Evolutionary conservation across 345 rosid genomes (phyloP).

Genomic region (Hibiscus mutabilis): DNA sequence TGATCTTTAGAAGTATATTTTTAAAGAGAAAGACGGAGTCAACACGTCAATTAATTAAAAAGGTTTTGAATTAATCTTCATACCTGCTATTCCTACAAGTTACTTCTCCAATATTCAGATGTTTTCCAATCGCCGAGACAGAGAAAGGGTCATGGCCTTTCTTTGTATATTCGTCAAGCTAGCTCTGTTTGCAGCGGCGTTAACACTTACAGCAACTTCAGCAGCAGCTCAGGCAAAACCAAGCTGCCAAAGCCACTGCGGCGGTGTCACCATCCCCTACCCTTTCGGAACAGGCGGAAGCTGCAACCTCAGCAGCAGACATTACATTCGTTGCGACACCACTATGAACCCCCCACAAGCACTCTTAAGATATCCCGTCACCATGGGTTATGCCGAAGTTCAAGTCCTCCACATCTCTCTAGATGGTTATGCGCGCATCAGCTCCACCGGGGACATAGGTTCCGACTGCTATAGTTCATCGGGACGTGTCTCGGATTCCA

Average conservation of each 20-base stretch:
- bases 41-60: no score
- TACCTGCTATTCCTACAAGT: no score
- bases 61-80: no score
- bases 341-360: background rate
- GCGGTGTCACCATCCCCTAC: background rate
- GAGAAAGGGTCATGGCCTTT: background rate
- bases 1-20: no score
- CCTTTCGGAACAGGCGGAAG: background rate
- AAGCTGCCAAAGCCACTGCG: background rate
- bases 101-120: no score
- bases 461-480: background rate
- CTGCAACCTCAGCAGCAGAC: background rate
- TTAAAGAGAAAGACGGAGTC: no score
- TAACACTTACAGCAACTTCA: background rate
- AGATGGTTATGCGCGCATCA: slow-evolving; percentile 11
- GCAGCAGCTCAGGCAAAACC: background rate
- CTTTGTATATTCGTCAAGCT: background rate
- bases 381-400: background rate
- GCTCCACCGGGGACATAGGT: fast-evolving
- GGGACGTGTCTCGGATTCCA: no score
- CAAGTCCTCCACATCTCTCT: slow-evolving; percentile 8
- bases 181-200: background rate
- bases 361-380: background rate
- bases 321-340: background rate
- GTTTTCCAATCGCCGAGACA: no score